Percentiles rank a stretch among this genome's conserved stretches.
Evolutionary conservation across 306 rosid species (phyloP).

Genomic region (Acacia melanoxylon): DNA sequence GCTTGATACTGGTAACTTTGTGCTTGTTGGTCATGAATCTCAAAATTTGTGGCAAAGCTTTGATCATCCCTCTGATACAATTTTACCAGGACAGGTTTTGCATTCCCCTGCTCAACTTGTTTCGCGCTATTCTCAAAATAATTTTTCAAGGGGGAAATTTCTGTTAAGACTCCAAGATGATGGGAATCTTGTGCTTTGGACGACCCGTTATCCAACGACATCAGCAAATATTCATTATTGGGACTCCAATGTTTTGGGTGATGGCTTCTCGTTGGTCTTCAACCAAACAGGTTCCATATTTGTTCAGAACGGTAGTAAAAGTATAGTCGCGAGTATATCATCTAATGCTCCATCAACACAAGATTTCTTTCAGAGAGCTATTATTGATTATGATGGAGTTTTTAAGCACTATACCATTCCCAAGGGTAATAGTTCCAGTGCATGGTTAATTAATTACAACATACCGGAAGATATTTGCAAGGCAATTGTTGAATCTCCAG

Average conservation of each 20-base stretch:
- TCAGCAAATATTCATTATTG: conserved; percentile 22
- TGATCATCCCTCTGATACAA: conserved; percentile 46
- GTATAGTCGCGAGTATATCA: conserved; percentile 1
- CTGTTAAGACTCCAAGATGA: conserved; percentile 29
- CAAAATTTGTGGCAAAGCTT: conserved; percentile 44
- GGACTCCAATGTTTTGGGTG: not conserved
- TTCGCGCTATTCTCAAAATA: conserved; percentile 27
- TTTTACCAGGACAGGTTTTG: conserved; percentile 51
- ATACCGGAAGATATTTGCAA: conserved; percentile 40
- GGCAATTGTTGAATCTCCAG: not conserved
- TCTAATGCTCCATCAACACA: not conserved
- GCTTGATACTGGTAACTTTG: conserved; percentile 34
- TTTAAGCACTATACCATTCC: conserved; percentile 23
- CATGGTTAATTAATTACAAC: conserved; percentile 24
- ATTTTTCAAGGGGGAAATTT: conserved; percentile 45
- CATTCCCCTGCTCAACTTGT: conserved; percentile 3
- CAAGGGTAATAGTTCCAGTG: not conserved
- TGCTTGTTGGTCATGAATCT: conserved; percentile 17
- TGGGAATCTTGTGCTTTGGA: conserved; percentile 43
- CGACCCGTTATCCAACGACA: conserved; percentile 31
- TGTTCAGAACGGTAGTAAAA: not conserved
- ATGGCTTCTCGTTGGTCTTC: conserved; percentile 2
- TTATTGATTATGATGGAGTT: conserved; percentile 35
- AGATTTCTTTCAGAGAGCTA: conserved; percentile 25
- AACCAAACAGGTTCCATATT: conserved; percentile 18